These are phyloP conservation scores for Fusarium ramigenum DNA, from an alignment of 2,329 filamentous ascomycete genomes.

Conservation along the genomic window DNA sequence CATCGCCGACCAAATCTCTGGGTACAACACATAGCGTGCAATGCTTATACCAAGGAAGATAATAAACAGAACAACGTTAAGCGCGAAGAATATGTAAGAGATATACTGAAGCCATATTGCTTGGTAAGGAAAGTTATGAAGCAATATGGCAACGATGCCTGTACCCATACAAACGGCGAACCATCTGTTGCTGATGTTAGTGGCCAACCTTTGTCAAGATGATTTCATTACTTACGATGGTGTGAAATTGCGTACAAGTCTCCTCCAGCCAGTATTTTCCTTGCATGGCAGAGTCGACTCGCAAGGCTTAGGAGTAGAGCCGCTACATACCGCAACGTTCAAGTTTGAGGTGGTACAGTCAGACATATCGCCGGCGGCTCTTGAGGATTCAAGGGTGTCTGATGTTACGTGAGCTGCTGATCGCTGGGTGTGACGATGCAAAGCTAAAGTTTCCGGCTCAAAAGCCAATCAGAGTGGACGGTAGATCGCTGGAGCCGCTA, in stretches of 20 bases:
- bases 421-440: constrained; percentile 5
- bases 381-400: neutral
- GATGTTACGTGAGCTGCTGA: constrained; percentile 24
- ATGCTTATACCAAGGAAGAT: constrained; percentile 63
- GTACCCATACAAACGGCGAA: constrained; percentile 73
- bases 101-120: constrained; percentile 66
- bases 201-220: neutral
- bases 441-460: constrained; percentile 20
- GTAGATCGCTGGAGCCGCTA: neutral
- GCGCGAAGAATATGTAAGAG: constrained; percentile 66
- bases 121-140: constrained; percentile 70
- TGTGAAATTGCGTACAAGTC: constrained; percentile 62
- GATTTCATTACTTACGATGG: constrained; percentile 56
- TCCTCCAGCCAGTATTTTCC: constrained; percentile 53
- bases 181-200: constrained; percentile 54
- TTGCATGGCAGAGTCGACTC: constrained; percentile 40
- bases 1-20: constrained; percentile 73
- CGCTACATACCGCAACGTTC: constrained; percentile 9
- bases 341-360: constrained; percentile 15
- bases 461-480: neutral
- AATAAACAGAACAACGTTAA: constrained; percentile 68
- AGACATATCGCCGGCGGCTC: constrained; percentile 24
- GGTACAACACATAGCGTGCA: constrained; percentile 71
- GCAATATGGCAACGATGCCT: constrained; percentile 71
- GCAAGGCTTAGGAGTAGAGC: constrained; percentile 19